These are phyloP conservation scores for Lachnum nothofagi DNA, from an alignment of 2,329 filamentous ascomycete species.

Conservation along the genomic window DNA sequence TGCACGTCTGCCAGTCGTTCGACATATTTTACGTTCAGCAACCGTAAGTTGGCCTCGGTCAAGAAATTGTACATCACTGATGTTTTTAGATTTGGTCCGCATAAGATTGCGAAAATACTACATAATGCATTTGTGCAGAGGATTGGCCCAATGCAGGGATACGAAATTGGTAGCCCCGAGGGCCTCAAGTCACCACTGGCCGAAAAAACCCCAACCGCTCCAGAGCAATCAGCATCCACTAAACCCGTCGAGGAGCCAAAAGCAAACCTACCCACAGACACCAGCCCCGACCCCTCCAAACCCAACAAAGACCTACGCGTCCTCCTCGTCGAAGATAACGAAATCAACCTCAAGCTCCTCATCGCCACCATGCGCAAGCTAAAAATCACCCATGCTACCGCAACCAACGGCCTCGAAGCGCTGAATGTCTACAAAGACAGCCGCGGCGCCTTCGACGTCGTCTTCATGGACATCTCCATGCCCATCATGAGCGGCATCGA, in stretches of 20 bases:
- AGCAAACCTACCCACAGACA: background rate
- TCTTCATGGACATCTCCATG: slow-evolving; percentile 54
- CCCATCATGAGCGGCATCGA: slow-evolving; percentile 49
- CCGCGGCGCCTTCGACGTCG: slow-evolving; percentile 36
- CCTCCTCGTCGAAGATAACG: slow-evolving; percentile 40
- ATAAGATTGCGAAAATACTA: slow-evolving; percentile 27
- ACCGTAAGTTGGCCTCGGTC: slow-evolving; percentile 20
- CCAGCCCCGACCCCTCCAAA: background rate
- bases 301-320: slow-evolving; percentile 24
- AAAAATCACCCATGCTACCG: slow-evolving; percentile 34
- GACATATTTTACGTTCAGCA: slow-evolving; percentile 28
- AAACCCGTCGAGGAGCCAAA: slow-evolving; percentile 7
- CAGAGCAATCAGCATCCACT: slow-evolving; percentile 4
- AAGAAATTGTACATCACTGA: slow-evolving; percentile 7
- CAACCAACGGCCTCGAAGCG: slow-evolving; percentile 44
- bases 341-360: slow-evolving; percentile 36
- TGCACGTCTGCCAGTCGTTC: slow-evolving; percentile 20
- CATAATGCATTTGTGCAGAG: slow-evolving; percentile 21
- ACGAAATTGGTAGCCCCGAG: background rate
- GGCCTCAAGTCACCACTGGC: background rate
- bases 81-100: slow-evolving; percentile 24
- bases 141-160: background rate
- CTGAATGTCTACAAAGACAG: slow-evolving; percentile 35
- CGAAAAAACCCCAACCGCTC: no score
- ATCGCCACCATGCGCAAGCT: slow-evolving; percentile 32